These are phyloP conservation scores for Clitocybe nebularis DNA, from an alignment of 1,284 basidiomycete species.

Conservation along the genomic window DNA sequence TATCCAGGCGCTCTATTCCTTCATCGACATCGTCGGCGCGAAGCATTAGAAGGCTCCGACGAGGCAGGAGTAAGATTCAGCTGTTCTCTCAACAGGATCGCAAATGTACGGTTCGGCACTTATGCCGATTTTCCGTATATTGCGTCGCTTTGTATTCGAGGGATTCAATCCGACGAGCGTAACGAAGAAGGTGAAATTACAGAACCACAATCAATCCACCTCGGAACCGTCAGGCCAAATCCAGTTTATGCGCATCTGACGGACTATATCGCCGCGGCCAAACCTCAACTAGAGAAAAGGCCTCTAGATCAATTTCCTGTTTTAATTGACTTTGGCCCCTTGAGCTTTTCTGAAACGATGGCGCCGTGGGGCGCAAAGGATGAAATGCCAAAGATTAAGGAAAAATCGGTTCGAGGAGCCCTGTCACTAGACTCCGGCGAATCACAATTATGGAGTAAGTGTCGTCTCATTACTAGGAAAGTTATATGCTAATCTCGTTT, in stretches of 20 bases:
- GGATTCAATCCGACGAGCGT: constrained; percentile 16
- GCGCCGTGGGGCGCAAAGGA: constrained; percentile 12
- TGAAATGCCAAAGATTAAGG: constrained; percentile 20
- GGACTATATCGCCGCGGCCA: constrained; percentile 26
- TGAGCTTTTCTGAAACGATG: constrained; percentile 29
- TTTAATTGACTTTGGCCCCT: constrained; percentile 41
- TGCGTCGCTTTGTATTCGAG: constrained; percentile 21
- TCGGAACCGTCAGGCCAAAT: constrained; percentile 27
- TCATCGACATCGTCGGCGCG: constrained; percentile 38
- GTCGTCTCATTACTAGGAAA: background rate
- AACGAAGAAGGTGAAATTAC: constrained; percentile 16
- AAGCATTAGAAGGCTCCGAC: constrained; percentile 26
- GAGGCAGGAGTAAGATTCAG: constrained; percentile 50
- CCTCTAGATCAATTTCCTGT: constrained; percentile 22
- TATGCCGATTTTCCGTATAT: constrained; percentile 21
- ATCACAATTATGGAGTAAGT: constrained; percentile 43
- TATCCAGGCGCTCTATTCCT: constrained; percentile 42
- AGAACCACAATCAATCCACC: constrained; percentile 25
- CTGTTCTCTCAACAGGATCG: constrained; percentile 50
- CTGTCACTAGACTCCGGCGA: constrained; percentile 32
- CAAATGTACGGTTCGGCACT: constrained; percentile 19
- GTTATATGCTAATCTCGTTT: constrained; percentile 3
- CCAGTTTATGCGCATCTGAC: constrained; percentile 27
- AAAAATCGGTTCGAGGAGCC: constrained; percentile 28
- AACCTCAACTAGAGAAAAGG: constrained; percentile 18